Evolutionary conservation across 2,329 filamentous ascomycete genomes (phyloP), one percentile per base, ranked within the genome.

Genomic region (Neoarthrinium moseri): DNA sequence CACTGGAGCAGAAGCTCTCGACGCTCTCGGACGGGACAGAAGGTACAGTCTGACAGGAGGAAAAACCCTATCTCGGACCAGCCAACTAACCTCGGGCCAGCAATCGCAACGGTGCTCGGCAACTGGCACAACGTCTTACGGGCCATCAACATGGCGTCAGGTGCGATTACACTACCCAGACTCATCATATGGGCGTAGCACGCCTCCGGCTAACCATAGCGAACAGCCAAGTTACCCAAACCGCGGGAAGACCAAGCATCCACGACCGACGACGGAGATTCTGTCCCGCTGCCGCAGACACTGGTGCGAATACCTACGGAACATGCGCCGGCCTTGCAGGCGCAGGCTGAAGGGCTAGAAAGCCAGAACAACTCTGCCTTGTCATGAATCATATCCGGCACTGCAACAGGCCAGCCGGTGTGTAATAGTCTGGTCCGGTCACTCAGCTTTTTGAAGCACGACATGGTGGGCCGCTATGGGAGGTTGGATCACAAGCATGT

Each of bases 121-220:
- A 95, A 94, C 64, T 95, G 89, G 89, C 86, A 91, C 65, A 91
- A 89, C 57, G 89, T 95, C 53, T 75, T 95, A 49, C 78, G 86
- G 53, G 88, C 88, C 33, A 91, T 95, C 60, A 87, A 87, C 60
- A 91, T 94, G 87, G 89, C 89, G 51, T 91, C 87, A 49, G 78
- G 88, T 91, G 75, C 60, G 82, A 29, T 48, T 17, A 26, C 21
- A 22, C 38, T 13, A 20, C 18, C n/a, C n/a, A n/a, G n/a, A n/a
- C n/a, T n/a, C n/a, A n/a, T 29, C 26, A 29, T 29, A 29, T 29
- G 8, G n/a, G n/a, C n/a, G n/a, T n/a, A n/a, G n/a, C n/a, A 41
- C 47, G 52, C 39, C 48, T 46, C 46, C 58, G 52, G 41, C 41
- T 42, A 11, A 30, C 17, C 27, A 17, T 29, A 23, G 6, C 5